Percentiles rank a stretch among this genome's conserved stretches.
phyloP scores from a whole-genome alignment of 129 eudicot species.

The sunflower (Helianthus annuus) region HanXRQr2.0-SUNRISE NC_035437.2:119943910-119944409 shows the following conservation, averaged over 20 bases:
- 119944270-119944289: neutral
- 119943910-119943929: neutral
- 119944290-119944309: neutral
- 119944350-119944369: neutral
- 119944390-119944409: neutral
- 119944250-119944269: neutral
- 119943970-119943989: conserved; percentile 6
- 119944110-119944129: too few relatives aligned
- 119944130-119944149: too few relatives aligned
- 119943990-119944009: conserved; percentile 3
- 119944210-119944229: neutral
- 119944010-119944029: neutral
- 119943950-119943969: neutral
- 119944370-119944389: conserved; percentile 2
- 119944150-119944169: neutral
- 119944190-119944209: neutral
- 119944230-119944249: conserved; percentile 3
- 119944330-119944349: neutral
- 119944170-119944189: neutral
- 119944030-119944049: neutral
- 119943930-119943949: neutral
- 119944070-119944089: too few relatives aligned
- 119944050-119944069: too few relatives aligned
- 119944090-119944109: too few relatives aligned
- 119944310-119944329: neutral